A percentile compares a stretch with the other conserved stretches of the same genome.
phyloP scores from a whole-genome alignment of 352 stramenopile genomes.

The Pythium guiyangense region DNA sequence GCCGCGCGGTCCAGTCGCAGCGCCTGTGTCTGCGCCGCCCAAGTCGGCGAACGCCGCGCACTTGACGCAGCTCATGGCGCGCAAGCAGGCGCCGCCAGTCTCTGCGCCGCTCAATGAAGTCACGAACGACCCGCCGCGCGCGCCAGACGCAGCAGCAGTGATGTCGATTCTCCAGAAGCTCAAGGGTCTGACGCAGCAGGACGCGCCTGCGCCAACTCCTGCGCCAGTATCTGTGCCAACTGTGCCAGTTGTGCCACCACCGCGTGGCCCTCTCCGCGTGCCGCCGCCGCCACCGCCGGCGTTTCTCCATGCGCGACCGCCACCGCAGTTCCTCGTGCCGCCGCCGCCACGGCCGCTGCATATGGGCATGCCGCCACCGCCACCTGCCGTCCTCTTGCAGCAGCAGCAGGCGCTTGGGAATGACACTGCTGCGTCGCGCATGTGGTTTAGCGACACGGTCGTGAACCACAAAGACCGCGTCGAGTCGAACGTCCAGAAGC shows the following conservation, averaged over 20 bases:
- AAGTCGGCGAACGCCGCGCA: conserved; percentile 77
- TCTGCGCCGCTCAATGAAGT: conserved; percentile 30
- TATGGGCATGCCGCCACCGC: background rate
- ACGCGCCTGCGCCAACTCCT: conserved; percentile 12
- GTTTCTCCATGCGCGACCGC: conserved; percentile 1
- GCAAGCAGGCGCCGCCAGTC: conserved; percentile 40
- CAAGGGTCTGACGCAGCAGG: conserved; percentile 43
- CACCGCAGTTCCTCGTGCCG: conserved; percentile 6
- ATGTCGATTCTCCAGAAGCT: conserved; percentile 87
- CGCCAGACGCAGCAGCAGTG: conserved; percentile 61
- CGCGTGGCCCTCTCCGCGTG: conserved; percentile 3
- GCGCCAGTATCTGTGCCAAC: conserved; percentile 10
- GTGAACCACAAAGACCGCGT: conserved; percentile 80
- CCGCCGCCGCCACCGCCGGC: conserved; percentile 3
- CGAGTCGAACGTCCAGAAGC: conserved; percentile 80
- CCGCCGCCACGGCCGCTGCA: conserved; percentile 1
- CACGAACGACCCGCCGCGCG: conserved; percentile 49
- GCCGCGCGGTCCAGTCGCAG: too few relatives aligned
- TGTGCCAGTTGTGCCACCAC: conserved; percentile 11
- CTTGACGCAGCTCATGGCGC: conserved; percentile 80
- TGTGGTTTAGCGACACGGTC: conserved; percentile 86
- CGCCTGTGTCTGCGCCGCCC: background rate
- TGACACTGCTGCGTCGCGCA: conserved; percentile 41
- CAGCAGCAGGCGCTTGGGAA: conserved; percentile 15
- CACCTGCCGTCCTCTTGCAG: conserved; percentile 1